These are phyloP conservation scores for Fagopyrum esculentum DNA, from an alignment of 148 eudicot species.

Conservation along the genomic window DNA sequence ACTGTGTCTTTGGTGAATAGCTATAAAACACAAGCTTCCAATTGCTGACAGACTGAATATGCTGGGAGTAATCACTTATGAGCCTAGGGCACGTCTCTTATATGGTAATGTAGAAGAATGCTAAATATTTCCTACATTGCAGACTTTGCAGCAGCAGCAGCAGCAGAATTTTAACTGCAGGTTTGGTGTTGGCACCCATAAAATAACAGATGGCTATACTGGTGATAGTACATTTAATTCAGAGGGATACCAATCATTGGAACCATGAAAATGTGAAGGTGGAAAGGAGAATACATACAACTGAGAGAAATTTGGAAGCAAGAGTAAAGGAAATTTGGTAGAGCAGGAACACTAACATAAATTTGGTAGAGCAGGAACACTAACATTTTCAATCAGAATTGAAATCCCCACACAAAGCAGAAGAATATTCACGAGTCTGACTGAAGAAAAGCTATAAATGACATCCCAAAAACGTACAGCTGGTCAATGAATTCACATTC, in stretches of 20 bases:
- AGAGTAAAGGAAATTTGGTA: not conserved
- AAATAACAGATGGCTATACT: not conserved
- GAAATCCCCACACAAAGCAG: slow-evolving; percentile 5
- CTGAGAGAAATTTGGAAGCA: not conserved
- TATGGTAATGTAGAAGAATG: not conserved
- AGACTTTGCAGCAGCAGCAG: not conserved
- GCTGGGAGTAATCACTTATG: not conserved
- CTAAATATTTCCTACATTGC: not conserved
- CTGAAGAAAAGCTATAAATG: not conserved
- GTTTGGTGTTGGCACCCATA: not conserved
- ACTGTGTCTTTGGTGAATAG: not conserved
- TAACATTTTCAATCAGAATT: not conserved
- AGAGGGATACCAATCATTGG: not conserved
- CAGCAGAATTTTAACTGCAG: not conserved
- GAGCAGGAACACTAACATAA: too few relatives aligned
- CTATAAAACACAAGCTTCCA: not conserved
- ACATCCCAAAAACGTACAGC: not conserved
- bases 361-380: too few relatives aligned
- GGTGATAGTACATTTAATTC: not conserved
- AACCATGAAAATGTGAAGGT: not conserved
- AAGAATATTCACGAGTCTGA: not conserved
- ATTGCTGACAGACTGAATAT: not conserved
- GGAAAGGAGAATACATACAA: not conserved
- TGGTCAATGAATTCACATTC: not conserved
- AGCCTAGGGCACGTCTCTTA: not conserved